Evolutionary conservation across 495 filamentous ascomycete genomes (phyloP).

Genomic region (Oidiodendron maius): DNA sequence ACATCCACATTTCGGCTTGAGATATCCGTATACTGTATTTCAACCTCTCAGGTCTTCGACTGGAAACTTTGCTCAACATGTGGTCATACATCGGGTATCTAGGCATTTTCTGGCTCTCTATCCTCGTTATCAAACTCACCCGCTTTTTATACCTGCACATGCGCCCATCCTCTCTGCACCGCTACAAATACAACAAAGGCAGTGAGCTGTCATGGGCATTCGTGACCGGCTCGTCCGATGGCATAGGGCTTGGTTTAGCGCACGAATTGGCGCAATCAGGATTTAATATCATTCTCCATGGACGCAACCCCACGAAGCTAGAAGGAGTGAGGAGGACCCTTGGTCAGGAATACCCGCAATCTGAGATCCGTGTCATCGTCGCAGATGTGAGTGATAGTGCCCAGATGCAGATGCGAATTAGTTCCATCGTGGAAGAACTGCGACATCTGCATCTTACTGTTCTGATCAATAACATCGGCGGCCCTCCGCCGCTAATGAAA

Average conservation of each 20-base stretch:
- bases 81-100: no score
- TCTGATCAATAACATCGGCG: constrained; percentile 2
- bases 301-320: background rate
- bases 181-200: no score
- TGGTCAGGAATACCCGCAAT: background rate
- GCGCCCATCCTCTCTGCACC: background rate
- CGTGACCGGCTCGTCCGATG: background rate
- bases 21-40: no score
- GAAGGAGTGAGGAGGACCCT: background rate
- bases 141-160: background rate
- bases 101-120: no score
- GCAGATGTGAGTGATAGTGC: no score
- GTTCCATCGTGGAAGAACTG: background rate
- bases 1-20: no score
- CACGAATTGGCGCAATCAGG: background rate
- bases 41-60: no score
- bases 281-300: background rate
- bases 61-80: no score
- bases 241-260: background rate
- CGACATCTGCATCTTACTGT: background rate
- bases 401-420: no score
- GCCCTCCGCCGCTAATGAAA: background rate
- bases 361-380: background rate
- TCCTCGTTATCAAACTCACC: no score
- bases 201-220: background rate